Evolutionary conservation across 1,139 yeast species (phyloP), one percentile per base, ranked within the genome.

Genomic region (Candida freyschussii): DNA sequence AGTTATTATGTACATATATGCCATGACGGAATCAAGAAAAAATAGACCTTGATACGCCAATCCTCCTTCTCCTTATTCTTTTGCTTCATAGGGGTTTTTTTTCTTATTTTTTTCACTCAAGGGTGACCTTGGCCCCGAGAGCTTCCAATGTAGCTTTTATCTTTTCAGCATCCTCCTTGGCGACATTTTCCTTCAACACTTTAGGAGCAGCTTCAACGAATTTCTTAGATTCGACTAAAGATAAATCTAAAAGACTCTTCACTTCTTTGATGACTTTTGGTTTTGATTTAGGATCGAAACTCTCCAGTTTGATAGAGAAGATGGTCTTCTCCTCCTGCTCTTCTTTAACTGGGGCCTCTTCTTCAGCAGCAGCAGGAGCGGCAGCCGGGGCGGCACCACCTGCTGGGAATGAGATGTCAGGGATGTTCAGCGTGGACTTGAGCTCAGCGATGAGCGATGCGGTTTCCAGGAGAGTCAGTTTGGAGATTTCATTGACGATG

Each of bases 201-300:
- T 91, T 91, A 52, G 99, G 99, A 43, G 98, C 97, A 54, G 89
- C 67, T 68, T 91, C 99, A 40, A 93, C 99, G 50, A 91, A 85
- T 69, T 91, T 91, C 78, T 91, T 93, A 43, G 96, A 85, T 59
- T 91, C 98, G 41, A 91, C 98, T 50, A 91, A 73, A 13, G 96
- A 86, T 56, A 91, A 72, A 8, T 96, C 96, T 55, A 91, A 72
- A 60, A 91, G 69, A 43, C 83, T 74, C 72, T 91, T 91, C 51
- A 91, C 95, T 67, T 91, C 98, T 71, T 91, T 91, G 62, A 91
- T 93, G 59, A 91, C 77, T 81, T 91, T 91, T 45, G 99, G 96
- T 72, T 91, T 91, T 39, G 95, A 67, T 67, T 89, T 87, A 43
- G 97, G 77, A 54, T 91, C 99, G 52, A 91, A 89, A 26, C 93